Evolutionary conservation across 106 monocot species (phyloP).

Genomic region (Phalaenopsis equestris): DNA sequence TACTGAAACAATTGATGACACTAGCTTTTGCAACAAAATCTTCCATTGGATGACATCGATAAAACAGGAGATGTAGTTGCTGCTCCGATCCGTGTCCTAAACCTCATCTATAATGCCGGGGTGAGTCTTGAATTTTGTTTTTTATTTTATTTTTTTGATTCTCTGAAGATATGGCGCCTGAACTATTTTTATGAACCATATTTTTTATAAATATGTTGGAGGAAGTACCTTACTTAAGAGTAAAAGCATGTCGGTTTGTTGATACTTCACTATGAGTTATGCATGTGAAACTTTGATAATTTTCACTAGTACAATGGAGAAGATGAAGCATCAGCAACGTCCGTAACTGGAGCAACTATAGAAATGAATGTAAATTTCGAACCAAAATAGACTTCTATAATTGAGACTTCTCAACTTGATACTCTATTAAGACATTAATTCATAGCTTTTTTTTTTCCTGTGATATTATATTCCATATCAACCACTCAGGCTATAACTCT

Average conservation of each 20-base stretch:
- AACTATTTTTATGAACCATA: background rate
- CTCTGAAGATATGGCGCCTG: background rate
- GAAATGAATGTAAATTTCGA: no score
- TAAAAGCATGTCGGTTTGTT: no score
- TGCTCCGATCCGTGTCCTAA: constrained; percentile 90
- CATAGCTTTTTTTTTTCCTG: no score
- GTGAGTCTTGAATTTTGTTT: constrained; percentile 29
- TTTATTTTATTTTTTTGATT: background rate
- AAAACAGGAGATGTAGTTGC: constrained; percentile 76
- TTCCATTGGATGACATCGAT: constrained; percentile 72
- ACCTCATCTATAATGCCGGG: constrained; percentile 89
- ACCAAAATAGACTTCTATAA: background rate
- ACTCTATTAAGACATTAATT: background rate
- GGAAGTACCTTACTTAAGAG: background rate
- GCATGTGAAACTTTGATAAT: no score
- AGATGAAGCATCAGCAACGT: no score
- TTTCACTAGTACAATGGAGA: no score
- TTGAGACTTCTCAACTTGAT: background rate
- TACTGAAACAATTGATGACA: constrained; percentile 7
- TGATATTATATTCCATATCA: no score
- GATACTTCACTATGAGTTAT: no score
- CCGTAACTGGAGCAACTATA: no score
- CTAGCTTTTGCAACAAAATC: constrained; percentile 82
- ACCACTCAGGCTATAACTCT: no score
- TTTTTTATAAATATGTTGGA: background rate